Evolutionary conservation across 345 rosid species (phyloP), one percentile per base, ranked within the genome.

Genomic region (Microthlaspi erraticum): DNA sequence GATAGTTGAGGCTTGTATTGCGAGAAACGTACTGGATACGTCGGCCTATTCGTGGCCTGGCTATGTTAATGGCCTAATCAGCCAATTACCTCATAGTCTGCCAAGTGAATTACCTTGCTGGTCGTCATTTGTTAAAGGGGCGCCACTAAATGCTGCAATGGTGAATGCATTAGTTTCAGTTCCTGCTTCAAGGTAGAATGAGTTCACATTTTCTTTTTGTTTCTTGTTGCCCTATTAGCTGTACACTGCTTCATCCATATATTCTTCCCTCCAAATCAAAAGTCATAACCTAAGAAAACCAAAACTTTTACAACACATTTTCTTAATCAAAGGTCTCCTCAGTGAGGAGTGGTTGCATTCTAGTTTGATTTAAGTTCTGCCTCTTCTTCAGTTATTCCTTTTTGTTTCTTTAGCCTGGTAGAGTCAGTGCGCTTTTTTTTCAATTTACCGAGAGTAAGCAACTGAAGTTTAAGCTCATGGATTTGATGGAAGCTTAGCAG

Each of bases 401-500:
- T 81, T 80, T 83, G 83, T 83, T 81, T 84, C 84, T 78, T 78
- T 83, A 85, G 85, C 89, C 85, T 80, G 86, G 91, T 83, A 78
- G 80, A 72, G 64, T 82, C 84, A 81, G 86, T 85, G 86, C 76
- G 80, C 83, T 29, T 85, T 83, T 81, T 76, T 83, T 81, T n/a
- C n/a, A 82, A 81, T 77, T 86, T 81, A 86, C 82, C 80, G 78
- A 84, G 86, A 81, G 74, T 84, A 85, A 81, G 83, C 87, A 82
- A 86, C 94, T 93, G 91, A 94, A 88, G 83, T 80, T 87, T 86
- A 83, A 81, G 86, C 87, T 90, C 86, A 80, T 94, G 85, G 82
- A 77, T 91, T 88, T 94, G 87, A 85, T 94, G 98, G 90, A 94
- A 94, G 99, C 80, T 92, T 94, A 83, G 85, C 89, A 82, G 99